Base-by-base conservation (phyloP, 352 stramenopile species). In the Thalassiosira hispida region DNA sequence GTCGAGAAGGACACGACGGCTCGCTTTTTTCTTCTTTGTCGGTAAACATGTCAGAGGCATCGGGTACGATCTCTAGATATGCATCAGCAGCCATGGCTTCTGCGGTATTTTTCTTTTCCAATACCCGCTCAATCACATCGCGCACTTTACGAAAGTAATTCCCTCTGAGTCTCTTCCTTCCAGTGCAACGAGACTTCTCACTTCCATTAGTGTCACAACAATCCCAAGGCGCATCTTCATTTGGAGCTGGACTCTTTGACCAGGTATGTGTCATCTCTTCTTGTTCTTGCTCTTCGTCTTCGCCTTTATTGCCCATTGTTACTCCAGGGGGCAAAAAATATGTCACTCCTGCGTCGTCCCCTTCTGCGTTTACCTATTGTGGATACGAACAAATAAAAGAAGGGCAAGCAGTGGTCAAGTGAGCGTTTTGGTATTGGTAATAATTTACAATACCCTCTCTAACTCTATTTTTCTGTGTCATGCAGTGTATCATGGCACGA, bases 51-150 rank as follows among this genome's bases (percentile, higher is more conserved):
- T 81, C 63, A 18, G 33, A 44, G 25, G 62, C 60, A 56, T 77
- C 22, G 2, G 46, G 29, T 23, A 81, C 38, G 16, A 73, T 18
- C 72, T 67, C 70, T 2, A 66, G 11, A 49, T 72, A 89, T 20
- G 72, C 60, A 65, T 85, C 65, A 20, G 74, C 65, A 65, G 85
- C 76, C 51, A 65, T 79, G n/a, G 46, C 42, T 62, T 87, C 70
- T n/a, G 64, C 38, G 2, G 74, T 56, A 33, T 72, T 83, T 53
- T 47, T 52, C 46, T 63, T 61, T 65, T 85, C 56, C 23, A 81
- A 33, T n/a, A 88, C 29, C 4, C 61, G 27, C 29, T 83, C 73
- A 49, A 87, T 80, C 0, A 90, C 72, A 33, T 83, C 53, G 25
- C 52, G 25, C 14, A 83, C 73, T 52, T 57, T 80, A 35, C 70